A percentile compares a stretch with the other conserved stretches of the same genome.
These are phyloP conservation scores for Saccharomyces jurei DNA, from an alignment of 805 yeast species.

Conservation along the genomic window DNA sequence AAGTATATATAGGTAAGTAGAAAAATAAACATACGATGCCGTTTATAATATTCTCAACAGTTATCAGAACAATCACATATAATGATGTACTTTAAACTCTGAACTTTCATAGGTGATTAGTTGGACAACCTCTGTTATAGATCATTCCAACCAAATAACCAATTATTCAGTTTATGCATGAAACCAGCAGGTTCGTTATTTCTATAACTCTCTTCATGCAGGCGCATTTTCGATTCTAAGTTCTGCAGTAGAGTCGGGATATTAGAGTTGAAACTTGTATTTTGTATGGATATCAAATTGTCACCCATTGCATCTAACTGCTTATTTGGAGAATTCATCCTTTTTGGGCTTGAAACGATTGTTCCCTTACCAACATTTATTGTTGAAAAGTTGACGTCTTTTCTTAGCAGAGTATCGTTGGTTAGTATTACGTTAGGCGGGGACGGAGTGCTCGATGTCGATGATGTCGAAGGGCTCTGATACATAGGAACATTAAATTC, in stretches of 20 bases:
- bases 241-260: conserved; percentile 22
- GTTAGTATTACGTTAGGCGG: background rate
- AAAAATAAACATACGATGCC: background rate
- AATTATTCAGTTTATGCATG: conserved; percentile 34
- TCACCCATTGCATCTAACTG: conserved; percentile 34
- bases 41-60: background rate
- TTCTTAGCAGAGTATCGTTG: background rate
- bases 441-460: background rate
- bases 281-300: conserved; percentile 28
- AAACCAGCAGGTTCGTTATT: conserved; percentile 13
- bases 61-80: background rate
- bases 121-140: conserved; percentile 13
- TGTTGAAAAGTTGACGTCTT: background rate
- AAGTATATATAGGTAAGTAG: background rate
- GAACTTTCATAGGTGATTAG: background rate
- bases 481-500: background rate
- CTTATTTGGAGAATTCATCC: conserved; percentile 1
- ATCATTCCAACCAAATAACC: conserved; percentile 50
- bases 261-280: conserved; percentile 8
- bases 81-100: background rate
- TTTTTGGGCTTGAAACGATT: background rate
- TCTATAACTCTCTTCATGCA: conserved; percentile 12
- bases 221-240: conserved; percentile 25
- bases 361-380: background rate
- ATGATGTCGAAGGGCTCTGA: background rate